Evolutionary conservation across 1,284 basidiomycete genomes (phyloP), one percentile per base, ranked within the genome.

Genomic region (Sanghuangporus baumii): DNA sequence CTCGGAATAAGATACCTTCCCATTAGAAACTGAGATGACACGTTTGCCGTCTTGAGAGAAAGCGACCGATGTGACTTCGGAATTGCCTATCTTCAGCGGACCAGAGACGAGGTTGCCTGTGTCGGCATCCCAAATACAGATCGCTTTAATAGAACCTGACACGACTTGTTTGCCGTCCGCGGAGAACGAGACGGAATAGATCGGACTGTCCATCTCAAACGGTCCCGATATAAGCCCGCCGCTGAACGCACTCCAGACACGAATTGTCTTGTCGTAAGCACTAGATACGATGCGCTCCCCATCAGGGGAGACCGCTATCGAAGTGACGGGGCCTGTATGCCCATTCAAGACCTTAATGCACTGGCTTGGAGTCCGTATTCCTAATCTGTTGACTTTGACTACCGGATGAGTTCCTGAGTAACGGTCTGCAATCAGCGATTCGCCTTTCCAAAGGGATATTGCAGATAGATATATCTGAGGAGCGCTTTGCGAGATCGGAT

Each of bases 41-140:
- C 26, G 26, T 38, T 54, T 66, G 26, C 68, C 66, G 57, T 71
- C 23, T 11, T 2, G 54, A 12, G 26, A 55, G 26, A 55, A 26
- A 5, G 54, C 64, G 38, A 66, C 64, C 18, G 60, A 62, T 11
- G 11, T 11, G 16, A 66, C 61, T 11, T 7, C n/a, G 34, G 47
- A 16, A 23, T 8, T 37, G 34, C 65, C 41, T 23, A 34, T 56
- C 6, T 56, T 37, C 2, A 23, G 62, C 20, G 16, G n/a, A n/a
- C n/a, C 23, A 9, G 34, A 20, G 11, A 61, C 12, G 16, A 20
- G 1, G 18, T 6, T 2, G n/a, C 54, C 20, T 1, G 18, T 63
- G 11, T 16, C 61, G 41, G 20, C 18, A n/a, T 20, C 18, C 54
- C 54, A 55, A 11, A 55, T 36, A 12, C 18, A 11, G 11, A 55